Conservation (phyloP, 2,329 filamentous ascomycete species). For the Drechslera avenae region DNA sequence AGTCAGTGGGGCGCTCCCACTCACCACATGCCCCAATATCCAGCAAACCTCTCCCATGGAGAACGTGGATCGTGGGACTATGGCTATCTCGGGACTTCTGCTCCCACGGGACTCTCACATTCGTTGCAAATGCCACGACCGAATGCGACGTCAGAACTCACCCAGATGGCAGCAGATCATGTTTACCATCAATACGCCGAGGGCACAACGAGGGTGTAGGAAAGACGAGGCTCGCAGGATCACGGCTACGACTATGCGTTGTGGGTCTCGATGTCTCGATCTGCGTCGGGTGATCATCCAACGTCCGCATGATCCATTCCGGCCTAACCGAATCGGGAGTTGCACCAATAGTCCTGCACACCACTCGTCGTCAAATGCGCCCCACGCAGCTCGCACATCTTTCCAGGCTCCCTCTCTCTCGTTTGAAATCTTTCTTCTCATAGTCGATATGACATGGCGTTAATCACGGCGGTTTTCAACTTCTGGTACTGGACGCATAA, state of each 20-base stretch:
- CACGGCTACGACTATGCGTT: slow-evolving; percentile 24
- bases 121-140: slow-evolving; percentile 43
- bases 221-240: slow-evolving; percentile 12
- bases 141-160: slow-evolving; percentile 37
- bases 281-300: slow-evolving; percentile 41
- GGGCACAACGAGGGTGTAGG: slow-evolving; percentile 46
- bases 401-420: slow-evolving; percentile 12
- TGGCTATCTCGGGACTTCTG: slow-evolving; percentile 38
- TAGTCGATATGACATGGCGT: slow-evolving; percentile 24
- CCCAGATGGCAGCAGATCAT: slow-evolving; percentile 37
- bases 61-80: slow-evolving; percentile 47
- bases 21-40: slow-evolving; percentile 44
- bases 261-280: slow-evolving; percentile 35
- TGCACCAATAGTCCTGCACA: slow-evolving; percentile 31
- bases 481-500: slow-evolving; percentile 34
- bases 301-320: slow-evolving; percentile 36
- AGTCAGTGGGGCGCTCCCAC: slow-evolving; percentile 41
- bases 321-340: slow-evolving; percentile 31
- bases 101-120: slow-evolving; percentile 35
- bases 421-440: slow-evolving; percentile 7
- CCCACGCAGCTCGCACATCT: slow-evolving; percentile 27
- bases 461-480: slow-evolving; percentile 19
- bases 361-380: slow-evolving; percentile 32
- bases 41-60: slow-evolving; percentile 35
- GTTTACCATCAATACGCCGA: slow-evolving; percentile 46